Evolutionary conservation across 306 rosid species (phyloP), one percentile per base, ranked within the genome.

Genomic region (Castanea crenata): DNA sequence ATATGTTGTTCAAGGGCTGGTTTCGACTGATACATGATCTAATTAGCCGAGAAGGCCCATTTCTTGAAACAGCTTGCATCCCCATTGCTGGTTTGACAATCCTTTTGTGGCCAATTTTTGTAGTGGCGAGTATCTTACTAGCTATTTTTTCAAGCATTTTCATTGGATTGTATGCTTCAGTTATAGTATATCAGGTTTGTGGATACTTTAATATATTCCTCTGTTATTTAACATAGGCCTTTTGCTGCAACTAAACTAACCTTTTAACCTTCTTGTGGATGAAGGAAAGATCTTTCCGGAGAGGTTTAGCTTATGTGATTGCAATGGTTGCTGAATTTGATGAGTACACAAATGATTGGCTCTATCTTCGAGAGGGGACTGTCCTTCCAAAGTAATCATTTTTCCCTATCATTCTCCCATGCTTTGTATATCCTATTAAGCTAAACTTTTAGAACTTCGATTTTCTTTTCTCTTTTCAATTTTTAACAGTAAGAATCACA

Each of bases 241-340:
- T 38, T 62, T 80, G 23, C 2, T 78, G 57, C 74, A 1, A 38
- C 41, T 78, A 70, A 55, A 78, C 83, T 81, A 25, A 73, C 41
- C 44, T 41, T 76, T 76, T 20, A n/a, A 67, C 71, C 61, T 80
- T 86, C 35, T 5, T 79, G 41, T 83, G 81, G 35, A 20, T 82
- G 80, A 67, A 93, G 98, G 98, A 93, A 88, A 90, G 92, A 82
- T 93, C 98, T 74, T 91, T 90, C 76, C 83, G 77, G 6, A 77
- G 94, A 87, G 97, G 97, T 35, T 52, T 91, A 58, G 93, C 98
- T 41, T 93, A 84, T 79, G 86, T 90, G 78, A 71, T 93, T 74
- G 93, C 98, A 69, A 93, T 91, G 94, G 94, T 91, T 82, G 98
- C 97, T 64, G 98, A 91, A 80, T 93, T 93, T 69, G 98, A 93